Conservation (phyloP, 352 stramenopile species). For the Globisporangium apiculatum region DNA sequence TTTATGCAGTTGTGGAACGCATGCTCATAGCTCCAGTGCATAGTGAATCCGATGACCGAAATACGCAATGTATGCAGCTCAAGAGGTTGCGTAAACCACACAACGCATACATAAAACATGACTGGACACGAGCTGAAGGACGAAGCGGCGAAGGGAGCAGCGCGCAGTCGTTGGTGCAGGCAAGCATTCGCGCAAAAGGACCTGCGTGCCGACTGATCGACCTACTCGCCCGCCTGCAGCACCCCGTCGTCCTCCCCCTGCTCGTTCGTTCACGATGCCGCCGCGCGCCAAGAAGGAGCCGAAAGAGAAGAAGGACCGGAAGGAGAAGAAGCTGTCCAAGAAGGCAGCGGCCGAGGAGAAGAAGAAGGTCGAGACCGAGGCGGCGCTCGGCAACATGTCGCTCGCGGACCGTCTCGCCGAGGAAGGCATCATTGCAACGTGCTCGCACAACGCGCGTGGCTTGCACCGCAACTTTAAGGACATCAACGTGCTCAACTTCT, state of each 20-base stretch:
- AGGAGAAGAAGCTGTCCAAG: constrained; percentile 69
- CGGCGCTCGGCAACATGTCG: constrained; percentile 65
- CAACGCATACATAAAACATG: constrained; percentile 1
- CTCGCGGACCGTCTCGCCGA: constrained; percentile 87
- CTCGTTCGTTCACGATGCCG: constrained; percentile 8
- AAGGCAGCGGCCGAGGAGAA: constrained; percentile 77
- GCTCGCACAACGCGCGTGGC: constrained; percentile 87
- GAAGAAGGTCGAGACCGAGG: constrained; percentile 58
- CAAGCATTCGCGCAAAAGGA: no score
- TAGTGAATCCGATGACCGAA: no score
- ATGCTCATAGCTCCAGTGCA: no score
- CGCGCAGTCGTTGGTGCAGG: no score
- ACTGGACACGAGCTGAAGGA: not conserved
- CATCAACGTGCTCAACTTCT: constrained; percentile 97
- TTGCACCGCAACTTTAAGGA: constrained; percentile 95
- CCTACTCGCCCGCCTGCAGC: no score
- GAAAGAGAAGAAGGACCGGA: constrained; percentile 67
- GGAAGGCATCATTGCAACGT: constrained; percentile 95
- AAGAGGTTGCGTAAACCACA: no score
- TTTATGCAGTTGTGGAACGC: no score
- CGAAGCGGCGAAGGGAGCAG: not conserved
- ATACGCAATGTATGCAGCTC: no score
- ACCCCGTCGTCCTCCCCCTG: not conserved
- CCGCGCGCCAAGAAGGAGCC: constrained; percentile 30
- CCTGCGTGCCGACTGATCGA: no score